Conservation (phyloP, 164 flowering plant genomes). For the Stephania cephalantha region DNA sequence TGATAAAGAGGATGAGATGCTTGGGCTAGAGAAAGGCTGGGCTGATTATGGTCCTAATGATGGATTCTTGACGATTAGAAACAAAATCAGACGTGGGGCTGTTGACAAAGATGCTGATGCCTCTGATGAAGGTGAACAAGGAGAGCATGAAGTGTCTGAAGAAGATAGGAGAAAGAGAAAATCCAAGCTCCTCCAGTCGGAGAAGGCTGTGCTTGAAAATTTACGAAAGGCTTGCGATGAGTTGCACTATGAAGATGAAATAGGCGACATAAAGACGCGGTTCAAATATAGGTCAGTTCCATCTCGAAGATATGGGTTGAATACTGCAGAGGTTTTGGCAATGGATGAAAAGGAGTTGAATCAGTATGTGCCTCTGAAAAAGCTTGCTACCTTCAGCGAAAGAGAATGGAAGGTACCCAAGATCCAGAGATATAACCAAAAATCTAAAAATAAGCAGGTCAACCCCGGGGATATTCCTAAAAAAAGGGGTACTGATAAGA, state of each 20-base stretch:
- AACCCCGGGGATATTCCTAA: conserved; percentile 20
- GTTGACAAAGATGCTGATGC: conserved; percentile 18
- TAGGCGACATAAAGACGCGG: conserved; percentile 85
- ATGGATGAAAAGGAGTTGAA: conserved; percentile 77
- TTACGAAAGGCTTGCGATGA: conserved; percentile 60
- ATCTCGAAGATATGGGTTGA: conserved; percentile 57
- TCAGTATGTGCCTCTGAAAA: conserved; percentile 83
- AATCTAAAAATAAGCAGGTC: conserved; percentile 32
- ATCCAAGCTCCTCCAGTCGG: conserved; percentile 38
- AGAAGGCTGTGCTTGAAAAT: conserved; percentile 34
- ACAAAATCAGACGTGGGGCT: conserved; percentile 25
- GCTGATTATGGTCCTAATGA: conserved; percentile 40
- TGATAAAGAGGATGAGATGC: conserved; percentile 80
- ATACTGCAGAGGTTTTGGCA: conserved; percentile 42
- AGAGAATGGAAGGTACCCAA: conserved; percentile 69
- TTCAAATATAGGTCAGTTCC: conserved; percentile 64
- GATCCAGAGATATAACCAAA: conserved; percentile 35
- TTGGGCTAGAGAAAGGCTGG: conserved; percentile 78
- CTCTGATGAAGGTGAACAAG: conserved; percentile 17
- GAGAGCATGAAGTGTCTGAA: conserved; percentile 19
- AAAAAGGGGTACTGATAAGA: conserved; percentile 18
- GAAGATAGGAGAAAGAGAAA: conserved; percentile 53
- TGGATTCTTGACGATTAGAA: conserved; percentile 50
- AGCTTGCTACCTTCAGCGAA: conserved; percentile 69
- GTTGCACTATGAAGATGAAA: conserved; percentile 81